Evolutionary conservation across 495 filamentous ascomycete genomes (phyloP), one percentile per base, ranked within the genome.

Genomic region (Oleoguttula mirabilis): DNA sequence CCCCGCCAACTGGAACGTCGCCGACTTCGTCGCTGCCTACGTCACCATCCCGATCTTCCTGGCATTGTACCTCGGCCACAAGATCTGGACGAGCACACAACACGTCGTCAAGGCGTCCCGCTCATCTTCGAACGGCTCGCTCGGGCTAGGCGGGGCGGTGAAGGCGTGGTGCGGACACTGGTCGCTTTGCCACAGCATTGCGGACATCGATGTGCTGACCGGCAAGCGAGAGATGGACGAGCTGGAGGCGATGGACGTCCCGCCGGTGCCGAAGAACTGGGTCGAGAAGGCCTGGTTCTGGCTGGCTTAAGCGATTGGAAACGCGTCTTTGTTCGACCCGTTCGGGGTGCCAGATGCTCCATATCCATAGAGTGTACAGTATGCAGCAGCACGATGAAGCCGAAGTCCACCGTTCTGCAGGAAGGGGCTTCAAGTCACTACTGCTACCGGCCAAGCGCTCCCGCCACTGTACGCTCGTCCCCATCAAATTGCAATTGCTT

Each of bases 41-140:
- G 57, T 59, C 36, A 55, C 50, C 11, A 15, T 61, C 15, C 58
- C 58, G 1, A 47, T 57, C 22, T 61, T 61, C 43, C 22, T 61
- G 43, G 45, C 31, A 19, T 27, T 60, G 17, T 61, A 58, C 34
- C 23, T 58, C 3, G 59, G 56, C 22, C 58, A 60, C 41, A 55
- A 55, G 23, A 36, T 55, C n/a, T 55, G 45, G 48, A 28, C 19
- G 8, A 19, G 2, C 10, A 20, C 20, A 3, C 8, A 4, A 10
- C 14, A n/a, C 6, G 39, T 15, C 12, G 4, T 5, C 1, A 14
- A 43, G 10, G n/a, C n/a, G n/a, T n/a, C n/a, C n/a, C n/a, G n/a
- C n/a, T 2, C 3, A 11, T 25, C 42, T 8, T 1, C 32, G 34
- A 16, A 39, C 19, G 32, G 34, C 25, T 30, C 34, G 19, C n/a